Evolutionary conservation across 495 filamentous ascomycete genomes (phyloP).

Genomic region (Ascobolus immersus): DNA sequence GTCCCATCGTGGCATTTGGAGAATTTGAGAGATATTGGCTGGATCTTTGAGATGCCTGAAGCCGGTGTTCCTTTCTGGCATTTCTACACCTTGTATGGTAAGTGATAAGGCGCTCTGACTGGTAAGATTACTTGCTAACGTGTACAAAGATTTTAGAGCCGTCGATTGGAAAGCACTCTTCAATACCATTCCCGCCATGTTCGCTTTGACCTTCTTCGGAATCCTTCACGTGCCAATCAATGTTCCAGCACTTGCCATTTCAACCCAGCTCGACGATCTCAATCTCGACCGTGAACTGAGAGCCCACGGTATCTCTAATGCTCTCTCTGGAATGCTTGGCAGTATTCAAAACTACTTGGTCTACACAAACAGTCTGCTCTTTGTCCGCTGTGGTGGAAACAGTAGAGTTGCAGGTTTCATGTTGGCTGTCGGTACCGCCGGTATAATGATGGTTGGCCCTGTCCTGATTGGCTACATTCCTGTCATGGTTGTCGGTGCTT

Average conservation of each 20-base stretch:
- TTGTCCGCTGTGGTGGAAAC: conserved; percentile 72
- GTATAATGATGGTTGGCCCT: conserved; percentile 62
- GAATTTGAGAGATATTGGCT: conserved; percentile 41
- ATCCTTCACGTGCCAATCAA: conserved; percentile 95
- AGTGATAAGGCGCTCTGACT: conserved; percentile 9
- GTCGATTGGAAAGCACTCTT: conserved; percentile 59
- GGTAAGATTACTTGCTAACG: conserved; percentile 11
- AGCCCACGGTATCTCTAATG: conserved; percentile 79
- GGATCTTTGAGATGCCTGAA: conserved; percentile 71
- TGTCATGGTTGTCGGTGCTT: conserved; percentile 79
- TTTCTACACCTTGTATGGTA: conserved; percentile 85
- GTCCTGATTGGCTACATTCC: conserved; percentile 79
- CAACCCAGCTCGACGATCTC: conserved; percentile 70
- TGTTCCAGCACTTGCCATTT: conserved; percentile 71
- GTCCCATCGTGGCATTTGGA: conserved; percentile 36
- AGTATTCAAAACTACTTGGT: conserved; percentile 97
- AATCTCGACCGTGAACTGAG: conserved; percentile 79
- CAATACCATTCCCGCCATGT: conserved; percentile 75
- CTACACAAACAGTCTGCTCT: conserved; percentile 86
- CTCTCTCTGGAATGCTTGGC: conserved; percentile 56
- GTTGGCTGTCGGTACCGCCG: conserved; percentile 54
- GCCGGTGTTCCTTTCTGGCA: conserved; percentile 82
- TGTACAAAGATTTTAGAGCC: conserved; percentile 33
- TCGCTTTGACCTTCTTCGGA: conserved; percentile 91
- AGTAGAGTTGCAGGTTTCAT: conserved; percentile 67